Evolutionary conservation across 2,329 filamentous ascomycete species (phyloP).

Genomic region (Emericellopsis cladophorae): DNA sequence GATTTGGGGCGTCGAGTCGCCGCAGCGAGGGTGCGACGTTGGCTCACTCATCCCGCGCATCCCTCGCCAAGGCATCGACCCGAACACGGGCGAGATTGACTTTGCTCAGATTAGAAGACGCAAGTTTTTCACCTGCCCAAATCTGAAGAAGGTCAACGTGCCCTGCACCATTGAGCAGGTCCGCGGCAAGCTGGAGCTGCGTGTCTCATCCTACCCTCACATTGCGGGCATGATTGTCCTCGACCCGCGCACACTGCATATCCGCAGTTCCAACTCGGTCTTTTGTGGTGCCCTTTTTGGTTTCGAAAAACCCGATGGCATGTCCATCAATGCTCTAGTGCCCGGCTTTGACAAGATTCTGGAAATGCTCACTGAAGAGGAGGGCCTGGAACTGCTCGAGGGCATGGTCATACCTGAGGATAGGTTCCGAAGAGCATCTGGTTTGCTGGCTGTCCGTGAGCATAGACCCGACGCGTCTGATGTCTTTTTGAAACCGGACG

Average conservation of each 20-base stretch:
- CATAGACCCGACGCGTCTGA: constrained; percentile 67
- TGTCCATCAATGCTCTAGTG: constrained; percentile 67
- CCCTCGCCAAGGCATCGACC: constrained; percentile 61
- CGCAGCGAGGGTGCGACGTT: constrained; percentile 59
- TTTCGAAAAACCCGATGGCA: constrained; percentile 69
- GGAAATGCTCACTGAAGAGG: constrained; percentile 70
- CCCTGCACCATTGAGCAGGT: constrained; percentile 72
- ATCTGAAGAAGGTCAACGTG: constrained; percentile 65
- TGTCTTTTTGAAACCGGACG: constrained; percentile 73
- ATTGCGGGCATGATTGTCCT: constrained; percentile 95
- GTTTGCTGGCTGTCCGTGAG: constrained; percentile 71
- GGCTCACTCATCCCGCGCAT: constrained; percentile 70
- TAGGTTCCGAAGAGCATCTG: constrained; percentile 81
- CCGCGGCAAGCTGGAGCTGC: constrained; percentile 56
- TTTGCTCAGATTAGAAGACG: constrained; percentile 60
- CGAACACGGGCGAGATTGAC: constrained; percentile 61
- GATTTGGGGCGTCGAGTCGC: constrained; percentile 69
- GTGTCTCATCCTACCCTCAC: constrained; percentile 88
- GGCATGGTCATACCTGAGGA: constrained; percentile 97
- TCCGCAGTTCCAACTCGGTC: constrained; percentile 88
- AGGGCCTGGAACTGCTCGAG: constrained; percentile 71
- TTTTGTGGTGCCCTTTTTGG: constrained; percentile 91
- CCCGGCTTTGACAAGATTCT: constrained; percentile 80
- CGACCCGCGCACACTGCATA: constrained; percentile 61
- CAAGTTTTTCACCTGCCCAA: constrained; percentile 76